Percentiles rank a stretch among this genome's conserved stretches.
Evolutionary conservation across 768 basidiomycete genomes (phyloP).

Genomic region (Strobilomyces dryophilus): DNA sequence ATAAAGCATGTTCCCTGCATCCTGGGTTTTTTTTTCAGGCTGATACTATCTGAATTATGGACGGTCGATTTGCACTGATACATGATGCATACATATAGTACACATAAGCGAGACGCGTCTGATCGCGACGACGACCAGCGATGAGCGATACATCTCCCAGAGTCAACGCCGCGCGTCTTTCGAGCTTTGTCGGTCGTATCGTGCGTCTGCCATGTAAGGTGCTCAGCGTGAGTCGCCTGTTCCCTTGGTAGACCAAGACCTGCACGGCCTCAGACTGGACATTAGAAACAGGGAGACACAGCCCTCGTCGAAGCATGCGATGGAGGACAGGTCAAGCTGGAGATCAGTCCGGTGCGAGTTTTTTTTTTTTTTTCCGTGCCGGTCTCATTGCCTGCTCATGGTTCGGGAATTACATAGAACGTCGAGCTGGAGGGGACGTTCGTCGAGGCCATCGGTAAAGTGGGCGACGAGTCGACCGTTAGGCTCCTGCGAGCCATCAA

Average conservation of each 20-base stretch:
- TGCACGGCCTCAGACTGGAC: neutral
- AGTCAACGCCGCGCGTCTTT: slow-evolving; percentile 59
- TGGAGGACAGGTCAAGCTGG: slow-evolving; percentile 55
- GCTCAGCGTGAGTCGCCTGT: slow-evolving; percentile 39
- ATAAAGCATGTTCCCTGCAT: too few relatives aligned
- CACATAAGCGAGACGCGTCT: slow-evolving; percentile 4
- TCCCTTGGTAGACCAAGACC: neutral
- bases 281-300: slow-evolving; percentile 37
- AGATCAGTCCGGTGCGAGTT: slow-evolving; percentile 37
- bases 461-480: slow-evolving; percentile 50
- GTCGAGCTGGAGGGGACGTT: slow-evolving; percentile 47
- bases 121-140: slow-evolving; percentile 1
- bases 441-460: slow-evolving; percentile 66
- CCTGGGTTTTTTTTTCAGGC: too few relatives aligned
- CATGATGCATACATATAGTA: too few relatives aligned
- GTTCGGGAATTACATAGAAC: slow-evolving; percentile 28
- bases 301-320: slow-evolving; percentile 65
- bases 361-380: slow-evolving; percentile 5
- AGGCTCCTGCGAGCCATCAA: slow-evolving; percentile 50
- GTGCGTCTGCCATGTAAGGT: slow-evolving; percentile 63
- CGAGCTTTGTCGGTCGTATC: slow-evolving; percentile 46
- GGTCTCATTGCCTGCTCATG: neutral
- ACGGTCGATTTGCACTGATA: too few relatives aligned
- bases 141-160: slow-evolving; percentile 40
- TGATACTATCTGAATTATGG: too few relatives aligned